phyloP scores from a whole-genome alignment of 352 stramenopile genomes.

The Phytophthora pluvialis region DNA sequence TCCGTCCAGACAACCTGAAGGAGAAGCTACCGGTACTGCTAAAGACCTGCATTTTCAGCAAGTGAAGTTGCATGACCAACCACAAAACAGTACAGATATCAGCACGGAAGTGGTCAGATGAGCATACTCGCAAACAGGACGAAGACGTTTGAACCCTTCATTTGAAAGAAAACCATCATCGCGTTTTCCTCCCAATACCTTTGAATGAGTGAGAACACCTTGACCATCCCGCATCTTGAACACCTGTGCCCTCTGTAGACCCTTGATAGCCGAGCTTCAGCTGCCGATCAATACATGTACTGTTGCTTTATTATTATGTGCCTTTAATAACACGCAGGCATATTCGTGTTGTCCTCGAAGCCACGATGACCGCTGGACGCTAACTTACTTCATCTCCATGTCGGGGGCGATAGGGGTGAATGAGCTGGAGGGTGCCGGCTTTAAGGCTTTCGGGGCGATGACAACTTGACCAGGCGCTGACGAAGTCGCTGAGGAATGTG shows the following conservation, averaged over 20 bases:
- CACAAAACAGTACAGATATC: conserved; percentile 22
- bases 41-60: conserved; percentile 2
- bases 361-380: conserved; percentile 9
- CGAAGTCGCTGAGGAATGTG: conserved; percentile 22
- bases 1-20: conserved; percentile 9
- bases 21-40: conserved; percentile 1
- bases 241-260: not conserved
- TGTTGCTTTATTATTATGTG: conserved; percentile 38
- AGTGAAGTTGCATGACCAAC: conserved; percentile 31
- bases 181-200: conserved; percentile 1
- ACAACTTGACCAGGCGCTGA: conserved; percentile 33
- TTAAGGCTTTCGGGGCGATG: conserved; percentile 46
- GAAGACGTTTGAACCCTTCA: conserved; percentile 19
- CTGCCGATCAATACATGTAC: conserved; percentile 18
- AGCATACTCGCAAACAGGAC: conserved; percentile 10
- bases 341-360: conserved; percentile 6
- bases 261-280: conserved; percentile 9
- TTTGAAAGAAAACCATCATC: conserved; percentile 14
- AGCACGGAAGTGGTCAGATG: conserved; percentile 15
- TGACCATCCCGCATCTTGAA: not conserved
- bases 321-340: conserved; percentile 23
- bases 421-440: conserved; percentile 16
- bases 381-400: conserved; percentile 42
- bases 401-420: conserved; percentile 37
- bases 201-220: not conserved